phyloP scores from a whole-genome alignment of 1,284 basidiomycete genomes.

The Cystodermella granulosa region DNA sequence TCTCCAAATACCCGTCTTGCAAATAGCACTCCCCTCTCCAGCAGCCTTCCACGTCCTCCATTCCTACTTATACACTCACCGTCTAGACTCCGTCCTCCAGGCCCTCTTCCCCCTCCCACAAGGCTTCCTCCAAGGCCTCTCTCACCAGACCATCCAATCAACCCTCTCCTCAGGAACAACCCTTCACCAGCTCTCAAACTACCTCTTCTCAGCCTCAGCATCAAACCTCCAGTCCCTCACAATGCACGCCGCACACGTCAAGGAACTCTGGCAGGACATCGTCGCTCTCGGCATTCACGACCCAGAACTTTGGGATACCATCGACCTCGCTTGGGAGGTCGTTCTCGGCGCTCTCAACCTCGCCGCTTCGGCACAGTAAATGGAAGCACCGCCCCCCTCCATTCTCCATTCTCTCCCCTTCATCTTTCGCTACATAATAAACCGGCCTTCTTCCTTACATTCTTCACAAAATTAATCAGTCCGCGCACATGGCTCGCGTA shows the following conservation, averaged over 20 bases:
- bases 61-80: slow-evolving; percentile 62
- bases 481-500: too few relatives aligned
- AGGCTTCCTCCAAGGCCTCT: slow-evolving; percentile 48
- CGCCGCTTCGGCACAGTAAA: slow-evolving; percentile 40
- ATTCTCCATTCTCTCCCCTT: not conserved
- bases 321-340: slow-evolving; percentile 70
- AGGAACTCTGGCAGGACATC: slow-evolving; percentile 69
- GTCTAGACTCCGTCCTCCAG: slow-evolving; percentile 47
- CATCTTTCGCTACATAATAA: too few relatives aligned
- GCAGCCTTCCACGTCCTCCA: slow-evolving; percentile 62
- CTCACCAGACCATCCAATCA: slow-evolving; percentile 43
- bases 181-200: slow-evolving; percentile 51
- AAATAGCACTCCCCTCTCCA: slow-evolving; percentile 62
- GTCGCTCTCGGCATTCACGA: slow-evolving; percentile 65
- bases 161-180: slow-evolving; percentile 43
- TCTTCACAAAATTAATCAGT: too few relatives aligned
- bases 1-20: slow-evolving; percentile 57
- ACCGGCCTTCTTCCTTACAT: too few relatives aligned
- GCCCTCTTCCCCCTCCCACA: slow-evolving; percentile 58
- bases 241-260: slow-evolving; percentile 58
- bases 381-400: not conserved
- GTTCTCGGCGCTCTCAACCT: slow-evolving; percentile 62
- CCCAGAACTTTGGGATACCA: slow-evolving; percentile 60
- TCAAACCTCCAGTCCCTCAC: slow-evolving; percentile 47
- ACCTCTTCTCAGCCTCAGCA: slow-evolving; percentile 44